Percentiles rank a stretch among this genome's conserved stretches.
These are phyloP conservation scores for Pterulicium gracile DNA, from an alignment of 1,284 basidiomycete genomes.

Conservation along the genomic window DNA sequence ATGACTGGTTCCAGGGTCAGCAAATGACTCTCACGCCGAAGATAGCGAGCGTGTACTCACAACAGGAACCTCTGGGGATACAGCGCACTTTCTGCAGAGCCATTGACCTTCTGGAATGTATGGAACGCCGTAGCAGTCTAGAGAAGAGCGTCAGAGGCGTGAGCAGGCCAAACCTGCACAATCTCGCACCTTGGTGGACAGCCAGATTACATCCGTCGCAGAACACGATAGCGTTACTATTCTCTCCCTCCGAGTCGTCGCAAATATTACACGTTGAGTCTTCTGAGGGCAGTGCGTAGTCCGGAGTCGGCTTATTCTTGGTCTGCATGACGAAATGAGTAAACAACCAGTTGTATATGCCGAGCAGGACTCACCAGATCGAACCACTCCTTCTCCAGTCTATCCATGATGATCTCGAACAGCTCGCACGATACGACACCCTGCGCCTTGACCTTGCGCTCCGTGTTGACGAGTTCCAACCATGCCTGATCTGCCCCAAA, in stretches of 20 bases:
- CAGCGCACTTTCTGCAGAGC: constrained; percentile 97
- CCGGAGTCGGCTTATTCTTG: constrained; percentile 82
- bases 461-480: constrained; percentile 80
- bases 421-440: constrained; percentile 74
- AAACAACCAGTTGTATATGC: constrained; percentile 4
- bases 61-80: constrained; percentile 93
- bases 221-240: constrained; percentile 98
- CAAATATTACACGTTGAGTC: constrained; percentile 96
- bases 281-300: constrained; percentile 76
- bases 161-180: not conserved
- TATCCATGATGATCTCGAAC: constrained; percentile 96
- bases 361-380: constrained; percentile 56
- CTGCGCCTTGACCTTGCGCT: constrained; percentile 71
- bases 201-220: constrained; percentile 99
- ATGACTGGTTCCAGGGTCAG: constrained; percentile 44
- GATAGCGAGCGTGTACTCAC: constrained; percentile 39
- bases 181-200: constrained; percentile 82
- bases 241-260: constrained; percentile 97
- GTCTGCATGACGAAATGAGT: constrained; percentile 63
- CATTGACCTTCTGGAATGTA: constrained; percentile 99
- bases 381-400: constrained; percentile 98
- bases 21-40: not conserved
- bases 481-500: constrained; percentile 76
- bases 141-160: not conserved
- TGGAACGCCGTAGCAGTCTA: constrained; percentile 98